phyloP scores from a whole-genome alignment of 2,329 filamentous ascomycete species.

The Hypoxylon rubiginosum region DNA sequence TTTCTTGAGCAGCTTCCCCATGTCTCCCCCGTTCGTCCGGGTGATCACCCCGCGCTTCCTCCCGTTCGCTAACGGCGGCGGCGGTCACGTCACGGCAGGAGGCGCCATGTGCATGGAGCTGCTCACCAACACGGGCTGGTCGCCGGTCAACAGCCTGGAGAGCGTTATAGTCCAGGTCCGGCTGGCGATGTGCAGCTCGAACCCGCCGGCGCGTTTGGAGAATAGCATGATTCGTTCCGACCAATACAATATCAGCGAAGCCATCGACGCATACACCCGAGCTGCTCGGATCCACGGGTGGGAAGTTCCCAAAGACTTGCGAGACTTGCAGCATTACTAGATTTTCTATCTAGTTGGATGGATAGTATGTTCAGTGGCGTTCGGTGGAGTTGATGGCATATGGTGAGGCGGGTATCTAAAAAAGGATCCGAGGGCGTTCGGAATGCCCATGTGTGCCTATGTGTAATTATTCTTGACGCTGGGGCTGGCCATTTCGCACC shows the following conservation, averaged over 20 bases:
- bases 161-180: slow-evolving; percentile 85
- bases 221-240: not conserved
- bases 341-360: slow-evolving; percentile 12
- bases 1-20: slow-evolving; percentile 81
- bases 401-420: too few relatives aligned
- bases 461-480: too few relatives aligned
- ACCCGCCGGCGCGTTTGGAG: slow-evolving; percentile 81
- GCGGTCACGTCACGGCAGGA: slow-evolving; percentile 86
- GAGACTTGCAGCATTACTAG: slow-evolving; percentile 41
- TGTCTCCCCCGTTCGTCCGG: slow-evolving; percentile 85
- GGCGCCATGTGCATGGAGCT: slow-evolving; percentile 89
- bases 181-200: slow-evolving; percentile 76
- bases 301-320: slow-evolving; percentile 75
- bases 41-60: slow-evolving; percentile 85
- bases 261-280: slow-evolving; percentile 78
- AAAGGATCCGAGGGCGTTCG: too few relatives aligned
- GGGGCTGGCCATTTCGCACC: too few relatives aligned
- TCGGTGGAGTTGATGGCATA: too few relatives aligned
- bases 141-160: slow-evolving; percentile 78
- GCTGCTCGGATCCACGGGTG: slow-evolving; percentile 79
- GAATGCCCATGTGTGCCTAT: too few relatives aligned
- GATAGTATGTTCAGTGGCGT: not conserved
- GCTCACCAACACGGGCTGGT: slow-evolving; percentile 87
- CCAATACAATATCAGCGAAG: slow-evolving; percentile 79
- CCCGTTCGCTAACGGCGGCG: slow-evolving; percentile 78